These are phyloP conservation scores for Cytospora paraplurivora DNA, from an alignment of 2,329 filamentous ascomycete species.

Conservation along the genomic window DNA sequence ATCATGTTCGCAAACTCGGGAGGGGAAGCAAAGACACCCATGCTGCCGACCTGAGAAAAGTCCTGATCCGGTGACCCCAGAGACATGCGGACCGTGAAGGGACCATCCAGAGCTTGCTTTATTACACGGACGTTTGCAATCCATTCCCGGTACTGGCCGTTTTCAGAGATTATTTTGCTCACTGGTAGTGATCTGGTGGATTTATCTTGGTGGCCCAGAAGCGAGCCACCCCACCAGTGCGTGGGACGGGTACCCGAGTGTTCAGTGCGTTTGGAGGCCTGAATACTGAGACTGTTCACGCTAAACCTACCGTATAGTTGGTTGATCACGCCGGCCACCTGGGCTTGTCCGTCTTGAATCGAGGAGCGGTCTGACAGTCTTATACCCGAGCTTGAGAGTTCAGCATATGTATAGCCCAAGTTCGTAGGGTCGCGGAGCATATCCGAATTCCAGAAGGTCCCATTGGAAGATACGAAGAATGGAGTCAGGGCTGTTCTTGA, in stretches of 20 bases:
- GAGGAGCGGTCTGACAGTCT: slow-evolving; percentile 39
- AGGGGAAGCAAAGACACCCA: slow-evolving; percentile 55
- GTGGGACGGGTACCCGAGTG: slow-evolving; percentile 4
- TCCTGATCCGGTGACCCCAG: slow-evolving; percentile 48
- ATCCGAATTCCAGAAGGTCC: slow-evolving; percentile 69
- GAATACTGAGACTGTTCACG: slow-evolving; percentile 38
- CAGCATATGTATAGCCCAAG: slow-evolving; percentile 77
- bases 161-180: slow-evolving; percentile 40
- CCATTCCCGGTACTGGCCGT: slow-evolving; percentile 62
- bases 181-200: slow-evolving; percentile 31
- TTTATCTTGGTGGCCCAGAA: slow-evolving; percentile 3
- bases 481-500: slow-evolving; percentile 63
- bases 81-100: slow-evolving; percentile 70
- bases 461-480: slow-evolving; percentile 61
- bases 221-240: slow-evolving; percentile 19
- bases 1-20: slow-evolving; percentile 28
- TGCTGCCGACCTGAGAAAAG: slow-evolving; percentile 58
- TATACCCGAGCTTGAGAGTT: slow-evolving; percentile 47
- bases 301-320: slow-evolving; percentile 58
- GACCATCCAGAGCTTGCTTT: slow-evolving; percentile 61
- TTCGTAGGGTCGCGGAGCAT: slow-evolving; percentile 57
- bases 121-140: slow-evolving; percentile 65
- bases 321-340: slow-evolving; percentile 59
- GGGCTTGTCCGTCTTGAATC: slow-evolving; percentile 40
- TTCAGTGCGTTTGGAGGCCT: slow-evolving; percentile 18